phyloP scores from a whole-genome alignment of 2,329 filamentous ascomycete genomes.

The Cladosporium sp. region DNA sequence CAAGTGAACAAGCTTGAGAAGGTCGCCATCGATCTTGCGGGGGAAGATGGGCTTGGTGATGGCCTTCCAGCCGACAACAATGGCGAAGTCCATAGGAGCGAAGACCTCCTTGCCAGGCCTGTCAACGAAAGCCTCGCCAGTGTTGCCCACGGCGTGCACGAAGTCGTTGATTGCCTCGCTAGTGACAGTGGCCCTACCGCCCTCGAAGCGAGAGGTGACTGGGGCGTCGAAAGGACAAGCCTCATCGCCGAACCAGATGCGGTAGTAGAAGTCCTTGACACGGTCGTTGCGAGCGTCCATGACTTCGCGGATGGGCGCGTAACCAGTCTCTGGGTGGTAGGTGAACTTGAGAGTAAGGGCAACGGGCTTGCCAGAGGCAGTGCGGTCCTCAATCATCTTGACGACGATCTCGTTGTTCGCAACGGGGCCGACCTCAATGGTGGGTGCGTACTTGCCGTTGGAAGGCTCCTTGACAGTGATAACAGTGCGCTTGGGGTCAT shows the following conservation, averaged over 20 bases:
- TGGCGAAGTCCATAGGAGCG: slow-evolving; percentile 84
- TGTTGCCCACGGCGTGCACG: slow-evolving; percentile 97
- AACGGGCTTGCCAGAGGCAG: slow-evolving; percentile 75
- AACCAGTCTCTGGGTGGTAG: slow-evolving; percentile 92
- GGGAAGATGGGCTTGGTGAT: slow-evolving; percentile 99
- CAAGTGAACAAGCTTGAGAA: slow-evolving; percentile 91
- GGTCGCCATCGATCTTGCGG: slow-evolving; percentile 87
- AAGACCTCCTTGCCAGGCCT: slow-evolving; percentile 89
- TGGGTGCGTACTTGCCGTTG: slow-evolving; percentile 78
- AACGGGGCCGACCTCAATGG: slow-evolving; percentile 75
- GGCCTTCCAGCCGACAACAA: slow-evolving; percentile 61
- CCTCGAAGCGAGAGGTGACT: slow-evolving; percentile 83
- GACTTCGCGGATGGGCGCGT: slow-evolving; percentile 94
- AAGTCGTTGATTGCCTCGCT: slow-evolving; percentile 96
- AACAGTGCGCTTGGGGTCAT: slow-evolving; percentile 74
- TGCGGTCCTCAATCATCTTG: slow-evolving; percentile 90
- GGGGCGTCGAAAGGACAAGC: slow-evolving; percentile 75
- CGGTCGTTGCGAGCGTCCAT: slow-evolving; percentile 95
- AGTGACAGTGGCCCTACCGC: slow-evolving; percentile 80
- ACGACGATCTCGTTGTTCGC: slow-evolving; percentile 76
- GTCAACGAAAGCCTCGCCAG: slow-evolving; percentile 94
- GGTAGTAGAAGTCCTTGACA: slow-evolving; percentile 99
- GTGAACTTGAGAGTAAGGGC: slow-evolving; percentile 81
- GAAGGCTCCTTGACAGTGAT: slow-evolving; percentile 86
- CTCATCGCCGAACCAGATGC: slow-evolving; percentile 92